These are phyloP conservation scores for Kandelia obovata DNA, from an alignment of 345 rosid species.

Conservation along the genomic window DNA sequence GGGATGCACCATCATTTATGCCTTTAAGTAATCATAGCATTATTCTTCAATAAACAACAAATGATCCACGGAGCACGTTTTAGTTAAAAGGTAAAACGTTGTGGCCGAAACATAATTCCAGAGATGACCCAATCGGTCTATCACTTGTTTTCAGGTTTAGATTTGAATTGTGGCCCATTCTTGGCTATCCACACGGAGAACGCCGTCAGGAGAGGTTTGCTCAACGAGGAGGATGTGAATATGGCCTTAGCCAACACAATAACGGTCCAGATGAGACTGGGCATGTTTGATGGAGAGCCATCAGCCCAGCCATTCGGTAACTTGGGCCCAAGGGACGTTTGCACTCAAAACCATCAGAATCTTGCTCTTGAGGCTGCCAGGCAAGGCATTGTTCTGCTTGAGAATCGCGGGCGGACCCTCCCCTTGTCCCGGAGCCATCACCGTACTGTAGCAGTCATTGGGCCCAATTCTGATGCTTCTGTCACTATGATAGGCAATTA, in stretches of 20 bases:
- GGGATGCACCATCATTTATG: no score
- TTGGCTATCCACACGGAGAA: conserved; percentile 62
- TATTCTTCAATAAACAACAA: no score
- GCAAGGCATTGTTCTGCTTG: conserved; percentile 80
- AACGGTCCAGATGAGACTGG: conserved; percentile 89
- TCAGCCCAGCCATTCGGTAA: conserved; percentile 62
- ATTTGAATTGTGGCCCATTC: conserved; percentile 90
- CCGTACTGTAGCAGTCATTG: conserved; percentile 71
- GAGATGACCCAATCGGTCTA: neutral
- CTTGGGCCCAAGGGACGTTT: conserved; percentile 78
- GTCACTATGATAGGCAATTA: conserved; percentile 96
- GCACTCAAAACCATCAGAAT: conserved; percentile 58
- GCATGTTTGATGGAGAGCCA: conserved; percentile 88
- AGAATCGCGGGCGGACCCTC: conserved; percentile 45
- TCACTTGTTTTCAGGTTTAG: conserved; percentile 47
- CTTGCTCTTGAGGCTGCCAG: conserved; percentile 83
- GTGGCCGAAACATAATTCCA: no score
- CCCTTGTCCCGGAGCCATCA: conserved; percentile 58
- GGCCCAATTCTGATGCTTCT: conserved; percentile 89
- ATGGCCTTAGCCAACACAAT: conserved; percentile 71
- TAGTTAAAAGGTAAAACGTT: neutral
- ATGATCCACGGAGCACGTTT: no score
- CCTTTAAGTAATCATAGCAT: no score
- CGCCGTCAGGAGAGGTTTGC: conserved; percentile 50
- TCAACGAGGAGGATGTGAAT: conserved; percentile 51